Percentiles rank a stretch among this genome's conserved stretches.
Conservation (phyloP, 257 asterid genomes). For the Eustoma russellianum region DNA sequence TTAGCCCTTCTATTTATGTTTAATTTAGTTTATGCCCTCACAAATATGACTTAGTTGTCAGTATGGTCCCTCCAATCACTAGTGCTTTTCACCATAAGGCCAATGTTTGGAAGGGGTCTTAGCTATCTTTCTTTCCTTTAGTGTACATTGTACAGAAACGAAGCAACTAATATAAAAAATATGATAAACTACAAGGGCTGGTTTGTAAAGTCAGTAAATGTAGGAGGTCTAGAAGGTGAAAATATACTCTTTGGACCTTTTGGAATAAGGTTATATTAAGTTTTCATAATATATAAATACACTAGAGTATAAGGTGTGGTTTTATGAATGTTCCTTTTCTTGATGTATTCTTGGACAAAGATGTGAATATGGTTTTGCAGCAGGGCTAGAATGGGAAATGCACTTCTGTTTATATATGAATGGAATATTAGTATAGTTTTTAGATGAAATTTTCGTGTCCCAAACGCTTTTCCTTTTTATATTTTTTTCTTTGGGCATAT, state of each 20-base stretch:
- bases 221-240: constrained; percentile 11
- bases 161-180: constrained; percentile 7
- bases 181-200: constrained; percentile 14
- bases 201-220: constrained; percentile 27
- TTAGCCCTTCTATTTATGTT: constrained; percentile 12
- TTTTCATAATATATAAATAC: constrained; percentile 11
- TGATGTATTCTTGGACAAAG: not conserved
- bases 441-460: too few species aligned
- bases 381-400: constrained; percentile 13
- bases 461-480: too few species aligned
- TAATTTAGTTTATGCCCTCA: constrained; percentile 11
- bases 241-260: too few species aligned
- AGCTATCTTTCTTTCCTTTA: constrained; percentile 1
- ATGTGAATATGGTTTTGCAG: constrained; percentile 27
- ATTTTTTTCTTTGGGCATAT: too few species aligned
- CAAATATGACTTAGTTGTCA: not conserved
- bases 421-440: constrained; percentile 5
- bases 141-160: constrained; percentile 33
- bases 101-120: constrained; percentile 11
- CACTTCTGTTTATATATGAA: constrained; percentile 16
- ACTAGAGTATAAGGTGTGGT: constrained; percentile 13
- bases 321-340: constrained; percentile 12
- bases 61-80: constrained; percentile 7
- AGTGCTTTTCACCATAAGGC: constrained; percentile 20
- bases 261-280: not conserved